Base-by-base conservation (phyloP, 2,329 filamentous ascomycete genomes). In the Penicillium sclerotiorum region DNA sequence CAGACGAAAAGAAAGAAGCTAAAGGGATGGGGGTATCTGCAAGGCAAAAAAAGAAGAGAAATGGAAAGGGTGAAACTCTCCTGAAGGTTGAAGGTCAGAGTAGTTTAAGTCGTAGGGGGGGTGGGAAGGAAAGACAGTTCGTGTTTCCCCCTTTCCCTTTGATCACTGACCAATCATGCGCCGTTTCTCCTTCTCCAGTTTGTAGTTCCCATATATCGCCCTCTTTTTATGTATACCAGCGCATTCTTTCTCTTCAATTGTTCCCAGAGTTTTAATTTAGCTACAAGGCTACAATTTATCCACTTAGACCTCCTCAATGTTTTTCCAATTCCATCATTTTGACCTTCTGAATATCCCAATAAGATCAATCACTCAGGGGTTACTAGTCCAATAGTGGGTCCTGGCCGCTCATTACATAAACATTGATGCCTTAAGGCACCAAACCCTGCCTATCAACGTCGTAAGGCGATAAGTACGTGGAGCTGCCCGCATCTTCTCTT, bases 101-200 rank as follows among this genome's bases (percentile, higher is more conserved):
- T n/a, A 52, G 53, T 25, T 47, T 23, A 47, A 32, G 45, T 47
- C 41, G 46, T 53, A 48, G 56, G 55, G 54, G 54, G 54, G 56
- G 55, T n/a, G 47, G 45, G 39, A 52, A 52, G 56, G 55, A 61
- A 58, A 65, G 55, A 57, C 56, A 59, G 58, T 60, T 54, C 59
- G 57, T 64, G 61, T 59, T 59, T 64, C 60, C 62, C 62, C 60
- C 56, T 65, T 66, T 60, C 56, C 53, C 53, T 60, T 47, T 51
- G 23, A 22, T 27, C 44, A 53, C 53, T 40, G 52, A 36, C 62
- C 61, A 65, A 65, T 63, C 62, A 67, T 57, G 47, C 46, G 41
- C 48, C 45, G 41, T 45, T 41, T 17, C 27, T 44, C 30, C 25
- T 46, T 37, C 32, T 45, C 33, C 21, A 38, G 35, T 25, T 39